Base-by-base conservation (phyloP, 352 stramenopile genomes). In the Phytophthora sp. region DNA sequence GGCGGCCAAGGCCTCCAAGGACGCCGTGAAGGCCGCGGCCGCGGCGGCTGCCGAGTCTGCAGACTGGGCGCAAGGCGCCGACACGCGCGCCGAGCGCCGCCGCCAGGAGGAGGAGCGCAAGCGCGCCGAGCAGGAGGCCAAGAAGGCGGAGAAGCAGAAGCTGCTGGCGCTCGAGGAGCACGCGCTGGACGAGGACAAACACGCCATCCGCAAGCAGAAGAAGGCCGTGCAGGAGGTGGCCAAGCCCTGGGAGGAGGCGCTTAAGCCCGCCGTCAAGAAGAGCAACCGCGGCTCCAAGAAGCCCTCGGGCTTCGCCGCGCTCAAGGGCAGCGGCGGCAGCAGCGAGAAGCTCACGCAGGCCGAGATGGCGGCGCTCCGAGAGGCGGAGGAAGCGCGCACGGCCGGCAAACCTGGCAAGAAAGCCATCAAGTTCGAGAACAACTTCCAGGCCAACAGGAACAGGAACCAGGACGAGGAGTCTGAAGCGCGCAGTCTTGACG, bases 131-230 rank as follows among this genome's bases (percentile, higher is more conserved):
- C 67, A 75, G 41, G 84, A 89, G 57, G 77, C 76, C 28, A 86
- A 87, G 54, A 89, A 89, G 67, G 78, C 74, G n/a, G 84, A 92
- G 57, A 75, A 89, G 49, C 82, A 89, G 67, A 82, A 79, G 48
- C 39, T 92, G 17, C 68, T 89, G 58, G 79, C 80, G 56, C 68
- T 87, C 39, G 84, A 92, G 59, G 84, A 92, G 42, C 70, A 84
- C 49, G 57, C 50, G 76, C 53, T 74, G 53, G 51, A 84, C 56
- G 83, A 89, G 66, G 74, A 89, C 66, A 88, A 89, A 55, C 38
- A 65, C 24, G 74, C 75, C 13, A 88, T 90, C 63, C 76, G 80
- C 51, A 92, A 89, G 66, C 75, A 76, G 39, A 87, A 89, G 66
- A 90, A 92, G 46, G 50, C 87, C 28, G 64, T 67, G 10, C 89